Base-by-base conservation (phyloP, 441 rosid genomes). In the Pelargonium australe region DNA sequence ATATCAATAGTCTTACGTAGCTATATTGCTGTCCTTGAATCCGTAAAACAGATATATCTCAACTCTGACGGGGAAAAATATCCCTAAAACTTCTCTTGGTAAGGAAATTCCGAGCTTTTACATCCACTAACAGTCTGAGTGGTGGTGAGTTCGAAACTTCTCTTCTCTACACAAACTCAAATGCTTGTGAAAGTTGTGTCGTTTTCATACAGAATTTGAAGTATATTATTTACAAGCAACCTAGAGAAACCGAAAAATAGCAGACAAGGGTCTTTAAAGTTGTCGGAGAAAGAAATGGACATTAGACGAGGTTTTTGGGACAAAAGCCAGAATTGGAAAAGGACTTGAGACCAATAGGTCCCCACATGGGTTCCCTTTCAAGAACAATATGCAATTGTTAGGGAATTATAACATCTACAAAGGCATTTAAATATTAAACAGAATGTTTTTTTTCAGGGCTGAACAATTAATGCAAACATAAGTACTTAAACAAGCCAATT, bases 211-310 rank as follows among this genome's bases (percentile, higher is more conserved):
- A 72, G 58, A 67, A 77, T 66, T 67, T 66, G 58, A 73, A 75
- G 71, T 70, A 72, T 17, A 66, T 73, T 66, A 76, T 71, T 78
- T 76, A 63, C 72, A 64, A 63, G 71, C 78, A 76, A 84, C 55
- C 68, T 68, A 73, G 68, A 72, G 68, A 76, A 76, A 78, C 62
- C 72, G 58, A 51, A 83, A 81, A 70, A 51, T 51, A 73, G 75
- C 76, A 83, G 89, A 86, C 87, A 82, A 69, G 75, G 93, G 87
- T 88, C 85, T 91, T 79, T 69, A 55, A 70, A 70, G 80, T 43
- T 90, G 98, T 85, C 87, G 90, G 94, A 68, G 84, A 81, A 81
- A 70, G 95, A 90, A 51, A n/a, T 51, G 58, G 88, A 88, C 88
- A 79, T 70, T 70, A 85, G 84, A 84, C 85, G 76, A 81, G 72